Base-by-base conservation (phyloP, 768 basidiomycete species). In the Kwoniella bestiolae region DNA sequence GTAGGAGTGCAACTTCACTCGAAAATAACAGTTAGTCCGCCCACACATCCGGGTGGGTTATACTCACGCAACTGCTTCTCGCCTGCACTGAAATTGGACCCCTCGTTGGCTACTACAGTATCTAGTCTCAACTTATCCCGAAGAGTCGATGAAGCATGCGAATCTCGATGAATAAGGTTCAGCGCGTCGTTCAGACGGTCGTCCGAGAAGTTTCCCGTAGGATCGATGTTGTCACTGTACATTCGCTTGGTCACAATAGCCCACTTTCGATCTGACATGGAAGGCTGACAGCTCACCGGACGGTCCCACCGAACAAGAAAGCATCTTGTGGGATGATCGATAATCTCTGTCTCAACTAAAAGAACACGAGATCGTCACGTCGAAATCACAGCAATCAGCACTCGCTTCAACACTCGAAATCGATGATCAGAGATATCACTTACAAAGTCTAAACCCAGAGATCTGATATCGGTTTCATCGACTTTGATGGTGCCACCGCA, bases 291-390 rank as follows among this genome's bases (percentile, higher is more conserved):
- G 26, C 58, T 35, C 38, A 51, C 53, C 79, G 53, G 18, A 80
- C 70, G 12, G 73, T 73, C 5, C 74, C 77, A 29, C 61, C 65
- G 44, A 87, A 88, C 21, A 88, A 75, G n/a, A 85, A 83, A n/a
- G 82, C 82, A 51, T 88, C 87, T 78, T 90, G 90, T 0, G 89
- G 90, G 11, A 91, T 88, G 45, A 90, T 84, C 3, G 88, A 86
- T 1, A 90, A 77, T 16, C 85, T 82, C 21, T 81, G 78, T 3
- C 88, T 84, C 1, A 89, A 81, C 18, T 70, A 74, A 2, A 16
- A 23, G 25, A 3, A 2, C 11, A 9, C 25, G 14, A 25, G 6
- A 47, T 47, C 11, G 18, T 14, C 18, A n/a, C 46, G 11, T 18
- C 45, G 5, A 46, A 7, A 16, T 52, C 16, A 52, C 16, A 5